Evolutionary conservation across 164 flowering plant species (phyloP), one percentile per base, ranked within the genome.

Genomic region (Amborella trichopoda): DNA sequence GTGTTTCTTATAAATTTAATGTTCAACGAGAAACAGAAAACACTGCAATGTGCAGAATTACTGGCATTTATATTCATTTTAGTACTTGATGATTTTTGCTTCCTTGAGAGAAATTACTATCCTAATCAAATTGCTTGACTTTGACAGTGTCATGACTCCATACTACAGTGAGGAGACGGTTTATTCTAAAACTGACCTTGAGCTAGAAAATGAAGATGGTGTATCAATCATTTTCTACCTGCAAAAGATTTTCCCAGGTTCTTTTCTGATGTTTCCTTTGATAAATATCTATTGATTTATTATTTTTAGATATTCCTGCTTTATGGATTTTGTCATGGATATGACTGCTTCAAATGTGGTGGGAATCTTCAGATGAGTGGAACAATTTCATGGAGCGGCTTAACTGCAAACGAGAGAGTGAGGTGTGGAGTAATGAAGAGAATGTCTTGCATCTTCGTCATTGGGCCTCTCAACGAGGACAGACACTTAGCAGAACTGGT

Each of bases 151-250:
- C 53, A 54, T 88, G 80, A 93, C 99, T 50, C 99, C 99, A 25
- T 88, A 93, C 62, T 93, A 93, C 40, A 85, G 89, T 57, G 99
- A 93, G 61, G 95, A 88, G 73, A 81, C 94, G 21, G 79, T 85
- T 28, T 93, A 71, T 48, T 83, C 95, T 9, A 85, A 73, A 59
- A 57, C 65, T 60, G 95, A 88, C 56, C 89, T 93, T 56, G 91
- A 81, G 62, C 60, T 73, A 65, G 95, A 85, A 51, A 93, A 88
- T 72, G 95, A 93, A 68, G 96, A 88, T 69, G 99, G 96, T 50
- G 63, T 91, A 22, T 82, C 95, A 23, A 77, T 84, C 64, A 64
- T 84, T 44, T 91, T 68, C 68, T 91, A 91, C 64, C 62, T 91
- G 69, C 96, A 84, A 70, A 91, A 81, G 46, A 86, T 86, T 25